Percentiles rank a stretch among this genome's conserved stretches.
Conservation (phyloP, 1,139 yeast species). For the Eremothecium cymbalariae region DNA sequence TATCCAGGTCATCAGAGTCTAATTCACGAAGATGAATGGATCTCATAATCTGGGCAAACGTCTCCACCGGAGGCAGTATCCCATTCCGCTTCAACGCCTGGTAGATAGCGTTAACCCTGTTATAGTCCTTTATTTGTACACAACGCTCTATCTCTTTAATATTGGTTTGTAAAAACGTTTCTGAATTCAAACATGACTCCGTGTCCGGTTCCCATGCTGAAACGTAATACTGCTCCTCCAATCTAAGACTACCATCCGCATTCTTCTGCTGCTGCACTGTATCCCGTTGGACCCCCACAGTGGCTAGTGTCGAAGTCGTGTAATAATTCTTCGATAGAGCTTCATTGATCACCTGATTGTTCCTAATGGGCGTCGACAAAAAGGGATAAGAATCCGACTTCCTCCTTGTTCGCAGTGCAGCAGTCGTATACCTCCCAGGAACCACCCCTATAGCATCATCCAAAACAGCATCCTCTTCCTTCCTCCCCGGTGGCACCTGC, state of each 20-base stretch:
- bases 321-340: conserved; percentile 17
- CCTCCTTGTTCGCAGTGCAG: conserved; percentile 1
- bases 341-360: conserved; percentile 14
- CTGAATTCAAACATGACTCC: conserved; percentile 23
- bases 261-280: neutral
- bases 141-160: conserved; percentile 22
- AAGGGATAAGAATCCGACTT: neutral
- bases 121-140: conserved; percentile 23
- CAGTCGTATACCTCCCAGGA: conserved; percentile 2
- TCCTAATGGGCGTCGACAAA: conserved; percentile 9
- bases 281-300: too few relatives aligned
- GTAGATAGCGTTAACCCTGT: conserved; percentile 34
- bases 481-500: too few relatives aligned
- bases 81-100: conserved; percentile 35
- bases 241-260: neutral
- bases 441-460: too few relatives aligned
- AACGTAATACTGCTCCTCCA: conserved; percentile 2
- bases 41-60: conserved; percentile 30
- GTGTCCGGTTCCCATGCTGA: conserved; percentile 29
- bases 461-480: too few relatives aligned
- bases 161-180: conserved; percentile 22
- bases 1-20: conserved; percentile 38
- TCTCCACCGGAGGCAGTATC: conserved; percentile 32
- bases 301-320: conserved; percentile 16
- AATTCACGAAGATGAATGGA: conserved; percentile 33